A percentile compares a stretch with the other conserved stretches of the same genome.
These are phyloP conservation scores for Clavulina sp. DNA, from an alignment of 768 basidiomycete species.

Conservation along the genomic window DNA sequence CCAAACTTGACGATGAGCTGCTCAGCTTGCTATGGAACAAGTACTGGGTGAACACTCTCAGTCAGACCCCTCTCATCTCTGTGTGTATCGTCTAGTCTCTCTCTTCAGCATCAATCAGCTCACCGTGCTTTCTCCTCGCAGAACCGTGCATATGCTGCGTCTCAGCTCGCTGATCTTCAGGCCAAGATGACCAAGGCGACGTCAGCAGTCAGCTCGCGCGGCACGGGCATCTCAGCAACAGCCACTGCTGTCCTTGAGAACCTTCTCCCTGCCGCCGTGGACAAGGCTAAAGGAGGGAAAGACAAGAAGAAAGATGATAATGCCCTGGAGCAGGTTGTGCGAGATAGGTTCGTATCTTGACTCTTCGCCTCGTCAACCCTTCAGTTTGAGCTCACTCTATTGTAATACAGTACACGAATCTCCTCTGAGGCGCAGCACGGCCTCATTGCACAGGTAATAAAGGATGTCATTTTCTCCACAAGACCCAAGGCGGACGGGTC, in stretches of 20 bases:
- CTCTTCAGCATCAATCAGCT: background rate
- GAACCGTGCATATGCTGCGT: constrained; percentile 90
- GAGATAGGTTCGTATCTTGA: constrained; percentile 49
- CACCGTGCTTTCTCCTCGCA: constrained; percentile 17
- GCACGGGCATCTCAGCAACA: constrained; percentile 18
- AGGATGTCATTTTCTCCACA: constrained; percentile 61
- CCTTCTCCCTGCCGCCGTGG: constrained; percentile 22
- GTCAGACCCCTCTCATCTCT: constrained; percentile 81
- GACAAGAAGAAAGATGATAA: constrained; percentile 76
- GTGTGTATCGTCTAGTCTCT: constrained; percentile 35
- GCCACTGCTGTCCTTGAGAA: background rate
- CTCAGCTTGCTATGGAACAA: constrained; percentile 94
- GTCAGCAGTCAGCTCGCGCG: constrained; percentile 30
- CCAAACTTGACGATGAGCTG: constrained; percentile 68
- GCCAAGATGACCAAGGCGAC: constrained; percentile 74
- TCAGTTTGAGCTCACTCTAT: background rate
- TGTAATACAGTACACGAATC: constrained; percentile 74
- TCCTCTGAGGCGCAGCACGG: constrained; percentile 86
- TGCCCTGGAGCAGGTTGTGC: constrained; percentile 72
- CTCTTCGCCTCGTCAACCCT: background rate
- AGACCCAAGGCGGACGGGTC: background rate
- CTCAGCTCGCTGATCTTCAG: constrained; percentile 77
- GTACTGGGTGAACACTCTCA: constrained; percentile 97
- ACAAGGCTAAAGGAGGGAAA: constrained; percentile 24
- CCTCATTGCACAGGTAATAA: constrained; percentile 81